Conservation (phyloP, 345 rosid genomes). For the Balakata baccata region DNA sequence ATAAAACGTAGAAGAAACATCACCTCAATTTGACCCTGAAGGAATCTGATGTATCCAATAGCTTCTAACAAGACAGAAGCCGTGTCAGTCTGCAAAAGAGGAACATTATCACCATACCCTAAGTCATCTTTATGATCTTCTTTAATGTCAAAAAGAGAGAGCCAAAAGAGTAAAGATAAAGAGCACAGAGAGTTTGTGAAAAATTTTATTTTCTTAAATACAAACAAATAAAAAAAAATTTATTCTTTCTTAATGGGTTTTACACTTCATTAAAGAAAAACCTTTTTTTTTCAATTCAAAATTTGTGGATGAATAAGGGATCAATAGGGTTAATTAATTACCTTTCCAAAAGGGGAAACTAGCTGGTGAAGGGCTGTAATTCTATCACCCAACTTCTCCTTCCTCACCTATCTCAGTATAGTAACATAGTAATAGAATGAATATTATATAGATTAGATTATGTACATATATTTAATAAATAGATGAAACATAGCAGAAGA, state of each 20-base stretch:
- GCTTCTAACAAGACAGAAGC: slow-evolving; percentile 99
- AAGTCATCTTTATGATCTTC: slow-evolving; percentile 29
- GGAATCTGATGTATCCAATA: slow-evolving; percentile 99
- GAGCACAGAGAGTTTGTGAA: too few relatives aligned
- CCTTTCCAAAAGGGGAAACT: slow-evolving; percentile 98
- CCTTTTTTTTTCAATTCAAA: neutral
- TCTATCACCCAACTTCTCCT: slow-evolving; percentile 86
- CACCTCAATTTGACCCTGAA: slow-evolving; percentile 97
- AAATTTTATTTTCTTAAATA: neutral
- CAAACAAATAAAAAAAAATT: neutral
- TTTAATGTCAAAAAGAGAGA: slow-evolving; percentile 21
- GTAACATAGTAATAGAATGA: neutral
- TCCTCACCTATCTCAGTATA: slow-evolving; percentile 55
- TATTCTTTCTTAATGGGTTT: slow-evolving; percentile 11
- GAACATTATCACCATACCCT: slow-evolving; percentile 36
- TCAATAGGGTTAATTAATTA: slow-evolving; percentile 10
- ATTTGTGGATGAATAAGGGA: neutral
- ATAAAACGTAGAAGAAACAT: slow-evolving; percentile 27
- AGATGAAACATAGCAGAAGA: slow-evolving; percentile 36
- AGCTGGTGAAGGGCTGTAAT: slow-evolving; percentile 91
- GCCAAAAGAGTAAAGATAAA: slow-evolving; percentile 15
- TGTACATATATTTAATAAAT: neutral
- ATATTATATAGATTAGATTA: neutral
- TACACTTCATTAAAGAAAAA: neutral
- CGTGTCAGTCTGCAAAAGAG: slow-evolving; percentile 97